Evolutionary conservation across 2,329 filamentous ascomycete species (phyloP).

Genomic region (Colletotrichum sp.): DNA sequence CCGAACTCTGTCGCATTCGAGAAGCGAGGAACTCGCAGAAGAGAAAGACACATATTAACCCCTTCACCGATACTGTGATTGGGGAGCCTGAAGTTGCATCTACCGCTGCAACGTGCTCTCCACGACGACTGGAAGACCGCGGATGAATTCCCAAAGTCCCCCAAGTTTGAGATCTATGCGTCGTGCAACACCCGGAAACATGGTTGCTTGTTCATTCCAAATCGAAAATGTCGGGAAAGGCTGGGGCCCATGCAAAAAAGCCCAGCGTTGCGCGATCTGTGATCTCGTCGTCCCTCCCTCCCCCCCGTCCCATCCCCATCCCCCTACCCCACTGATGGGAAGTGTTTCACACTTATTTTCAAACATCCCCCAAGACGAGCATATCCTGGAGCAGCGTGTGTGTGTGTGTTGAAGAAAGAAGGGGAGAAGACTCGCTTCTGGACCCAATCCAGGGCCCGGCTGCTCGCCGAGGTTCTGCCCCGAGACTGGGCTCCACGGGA

Average conservation of each 20-base stretch:
- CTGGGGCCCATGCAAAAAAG: not conserved
- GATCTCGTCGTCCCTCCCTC: not conserved
- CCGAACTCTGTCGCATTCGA: not conserved
- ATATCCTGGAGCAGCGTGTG: not conserved
- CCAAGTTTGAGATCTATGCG: not conserved
- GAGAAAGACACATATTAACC: not conserved
- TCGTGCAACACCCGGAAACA: not conserved
- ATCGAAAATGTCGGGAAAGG: not conserved
- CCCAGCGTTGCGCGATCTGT: conserved; percentile 10
- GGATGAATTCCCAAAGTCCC: not conserved
- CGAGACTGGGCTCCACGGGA: not conserved
- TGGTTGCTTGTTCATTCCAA: conserved; percentile 5
- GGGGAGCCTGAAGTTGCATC: not conserved
- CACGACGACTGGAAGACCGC: not conserved
- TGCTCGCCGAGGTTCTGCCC: not conserved
- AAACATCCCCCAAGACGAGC: conserved; percentile 12
- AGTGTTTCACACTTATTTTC: conserved; percentile 15
- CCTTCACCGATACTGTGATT: not conserved
- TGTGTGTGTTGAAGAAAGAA: not conserved
- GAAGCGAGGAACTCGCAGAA: not conserved
- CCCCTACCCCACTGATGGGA: conserved; percentile 1
- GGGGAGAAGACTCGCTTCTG: not conserved
- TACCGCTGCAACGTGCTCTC: not conserved
- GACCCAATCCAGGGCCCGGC: not conserved
- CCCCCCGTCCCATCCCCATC: not conserved